Conservation (phyloP, 1,284 basidiomycete species). For the Cryptococcus sp. region DNA sequence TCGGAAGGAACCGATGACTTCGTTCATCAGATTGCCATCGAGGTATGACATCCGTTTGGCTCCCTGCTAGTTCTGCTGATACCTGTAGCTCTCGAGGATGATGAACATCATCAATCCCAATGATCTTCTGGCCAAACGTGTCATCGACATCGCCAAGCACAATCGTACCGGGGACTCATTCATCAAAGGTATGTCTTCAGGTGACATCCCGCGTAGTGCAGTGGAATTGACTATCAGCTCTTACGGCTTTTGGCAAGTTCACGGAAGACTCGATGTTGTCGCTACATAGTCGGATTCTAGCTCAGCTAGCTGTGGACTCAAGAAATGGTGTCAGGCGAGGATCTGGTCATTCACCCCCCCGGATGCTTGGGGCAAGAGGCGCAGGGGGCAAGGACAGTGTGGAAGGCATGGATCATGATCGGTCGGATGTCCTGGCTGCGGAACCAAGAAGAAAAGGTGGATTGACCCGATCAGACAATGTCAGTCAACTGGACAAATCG, state of each 20-base stretch:
- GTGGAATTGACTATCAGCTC: slow-evolving; percentile 53
- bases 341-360: slow-evolving; percentile 27
- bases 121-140: slow-evolving; percentile 69
- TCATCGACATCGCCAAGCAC: slow-evolving; percentile 72
- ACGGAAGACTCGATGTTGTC: slow-evolving; percentile 60
- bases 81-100: slow-evolving; percentile 64
- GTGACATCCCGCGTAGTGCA: neutral
- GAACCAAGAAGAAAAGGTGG: slow-evolving; percentile 72
- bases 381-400: slow-evolving; percentile 18
- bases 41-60: slow-evolving; percentile 23
- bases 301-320: slow-evolving; percentile 63
- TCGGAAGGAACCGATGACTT: slow-evolving; percentile 51
- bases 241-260: slow-evolving; percentile 80
- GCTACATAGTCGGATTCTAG: slow-evolving; percentile 57
- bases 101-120: slow-evolving; percentile 77
- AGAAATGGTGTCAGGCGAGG: slow-evolving; percentile 14
- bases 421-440: slow-evolving; percentile 74
- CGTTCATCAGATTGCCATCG: slow-evolving; percentile 68
- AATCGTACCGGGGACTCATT: slow-evolving; percentile 62
- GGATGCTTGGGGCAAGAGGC: slow-evolving; percentile 21
- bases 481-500: neutral
- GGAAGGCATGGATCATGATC: slow-evolving; percentile 70
- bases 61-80: neutral
- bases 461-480: slow-evolving; percentile 59
- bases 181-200: slow-evolving; percentile 51